Evolutionary conservation across 2,329 filamentous ascomycete species (phyloP), one percentile per base, ranked within the genome.

Genomic region (Fonsecaea erecta): DNA sequence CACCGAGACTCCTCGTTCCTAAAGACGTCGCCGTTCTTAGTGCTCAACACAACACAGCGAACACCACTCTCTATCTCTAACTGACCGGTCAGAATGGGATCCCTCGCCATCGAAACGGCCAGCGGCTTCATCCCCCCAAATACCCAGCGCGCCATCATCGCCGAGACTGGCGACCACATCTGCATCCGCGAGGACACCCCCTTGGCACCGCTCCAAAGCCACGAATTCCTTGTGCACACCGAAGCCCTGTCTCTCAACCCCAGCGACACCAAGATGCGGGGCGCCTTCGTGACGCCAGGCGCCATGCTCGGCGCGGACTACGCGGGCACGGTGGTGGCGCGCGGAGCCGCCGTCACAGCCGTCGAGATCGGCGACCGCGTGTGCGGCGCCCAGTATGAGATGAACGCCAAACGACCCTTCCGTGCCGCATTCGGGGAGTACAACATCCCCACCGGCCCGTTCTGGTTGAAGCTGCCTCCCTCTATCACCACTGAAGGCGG

Each of bases 231-330:
- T 11, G 63, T 72, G 32, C 62, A 63, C 32, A 68, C 54, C n/a
- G 61, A 52, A 12, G 72, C 72, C 2, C 67, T 71, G 35, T 68
- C 71, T 12, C 30, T 74, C 18, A 73, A 73, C 30, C 71, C 73
- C 5, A 66, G 68, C n/a, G 72, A 74, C 54, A 68, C 63, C 16
- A 73, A 74, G 60, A 72, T 72, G 58, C 64, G 58, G 1, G 66
- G 65, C 21, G 57, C 62, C 40, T 73, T 72, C 48, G 58, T 65
- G 3, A 68, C 64, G 21, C 65, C 65, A 6, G 69, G 64, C 8
- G 55, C 51, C 26, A 62, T 57, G 21, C 53, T 63, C 55, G 61
- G 61, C 14, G 24, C 30, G 16, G 61, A 63, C 26, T 53, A 62
- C 35, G 60, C 60, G 24, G 60, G 60, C 21, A 53, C 24, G 9